Conservation (phyloP, 1,284 basidiomycete species). For the Leccinum angustisporum region DNA sequence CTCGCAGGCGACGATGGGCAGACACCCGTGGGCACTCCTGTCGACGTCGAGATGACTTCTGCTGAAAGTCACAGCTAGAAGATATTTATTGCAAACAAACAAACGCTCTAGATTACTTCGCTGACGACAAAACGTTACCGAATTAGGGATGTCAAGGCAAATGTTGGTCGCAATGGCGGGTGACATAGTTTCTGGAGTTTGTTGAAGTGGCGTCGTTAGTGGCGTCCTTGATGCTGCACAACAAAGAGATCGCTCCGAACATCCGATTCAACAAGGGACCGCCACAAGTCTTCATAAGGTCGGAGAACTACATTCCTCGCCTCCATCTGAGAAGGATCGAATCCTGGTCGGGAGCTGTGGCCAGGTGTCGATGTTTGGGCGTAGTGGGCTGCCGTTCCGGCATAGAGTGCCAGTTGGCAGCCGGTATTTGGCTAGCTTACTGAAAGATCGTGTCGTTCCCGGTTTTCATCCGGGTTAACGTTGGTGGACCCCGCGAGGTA, state of each 20-base stretch:
- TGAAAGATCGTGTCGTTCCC: background rate
- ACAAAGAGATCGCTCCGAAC: no score
- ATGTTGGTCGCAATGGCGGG: no score
- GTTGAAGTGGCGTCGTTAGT: no score
- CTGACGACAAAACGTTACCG: no score
- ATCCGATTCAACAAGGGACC: background rate
- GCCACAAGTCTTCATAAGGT: background rate
- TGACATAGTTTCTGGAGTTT: no score
- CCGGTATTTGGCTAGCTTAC: background rate
- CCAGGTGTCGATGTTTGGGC: background rate
- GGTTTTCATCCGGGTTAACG: background rate
- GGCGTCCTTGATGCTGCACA: no score
- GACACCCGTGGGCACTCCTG: constrained; percentile 23
- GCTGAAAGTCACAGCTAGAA: constrained; percentile 4
- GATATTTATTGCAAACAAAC: background rate
- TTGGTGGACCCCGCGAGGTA: background rate
- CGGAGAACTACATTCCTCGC: background rate
- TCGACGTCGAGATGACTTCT: constrained; percentile 28
- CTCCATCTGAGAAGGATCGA: background rate
- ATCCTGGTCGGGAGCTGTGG: background rate
- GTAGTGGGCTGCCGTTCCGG: background rate
- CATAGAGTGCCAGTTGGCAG: background rate
- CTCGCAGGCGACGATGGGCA: constrained; percentile 33
- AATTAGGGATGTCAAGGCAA: no score
- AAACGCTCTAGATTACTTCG: constrained; percentile 17